Conservation (phyloP, 2,329 filamentous ascomycete genomes). For the Colletotrichum sublineola region DNA sequence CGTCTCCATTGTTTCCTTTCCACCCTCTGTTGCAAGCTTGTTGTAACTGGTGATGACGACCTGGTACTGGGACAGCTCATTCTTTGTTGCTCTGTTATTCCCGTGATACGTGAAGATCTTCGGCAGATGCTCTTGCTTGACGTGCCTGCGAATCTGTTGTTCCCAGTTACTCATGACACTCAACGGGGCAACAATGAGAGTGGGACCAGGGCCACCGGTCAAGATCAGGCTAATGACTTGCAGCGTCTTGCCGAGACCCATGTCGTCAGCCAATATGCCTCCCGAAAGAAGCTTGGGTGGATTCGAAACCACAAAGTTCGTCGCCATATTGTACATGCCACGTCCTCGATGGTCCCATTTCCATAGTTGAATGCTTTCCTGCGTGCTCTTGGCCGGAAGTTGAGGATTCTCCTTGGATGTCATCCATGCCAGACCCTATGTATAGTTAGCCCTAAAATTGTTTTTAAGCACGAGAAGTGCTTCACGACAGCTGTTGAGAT, state of each 20-base stretch:
- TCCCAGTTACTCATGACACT: constrained; percentile 94
- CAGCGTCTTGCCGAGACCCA: constrained; percentile 92
- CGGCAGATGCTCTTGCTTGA: constrained; percentile 72
- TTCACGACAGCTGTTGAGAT: neutral
- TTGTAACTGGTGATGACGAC: constrained; percentile 90
- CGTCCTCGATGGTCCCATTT: constrained; percentile 62
- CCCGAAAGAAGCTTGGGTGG: constrained; percentile 78
- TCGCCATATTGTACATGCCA: constrained; percentile 76
- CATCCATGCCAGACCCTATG: constrained; percentile 85
- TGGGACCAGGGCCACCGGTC: constrained; percentile 68
- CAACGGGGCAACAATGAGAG: constrained; percentile 84
- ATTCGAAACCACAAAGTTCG: constrained; percentile 71
- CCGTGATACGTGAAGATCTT: constrained; percentile 83
- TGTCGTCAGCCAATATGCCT: constrained; percentile 90
- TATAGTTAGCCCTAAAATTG: constrained; percentile 17
- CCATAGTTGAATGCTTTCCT: constrained; percentile 82
- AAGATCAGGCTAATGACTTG: constrained; percentile 86
- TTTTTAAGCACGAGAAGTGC: neutral
- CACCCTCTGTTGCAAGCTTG: constrained; percentile 74
- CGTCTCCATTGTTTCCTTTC: constrained; percentile 49
- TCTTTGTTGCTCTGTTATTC: constrained; percentile 65
- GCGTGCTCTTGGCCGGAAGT: constrained; percentile 69
- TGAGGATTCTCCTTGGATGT: constrained; percentile 78
- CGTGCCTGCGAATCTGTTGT: constrained; percentile 81
- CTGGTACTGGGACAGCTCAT: constrained; percentile 75